Evolutionary conservation across 495 filamentous ascomycete species (phyloP).

Genomic region (Aspergillus heteromorphus): DNA sequence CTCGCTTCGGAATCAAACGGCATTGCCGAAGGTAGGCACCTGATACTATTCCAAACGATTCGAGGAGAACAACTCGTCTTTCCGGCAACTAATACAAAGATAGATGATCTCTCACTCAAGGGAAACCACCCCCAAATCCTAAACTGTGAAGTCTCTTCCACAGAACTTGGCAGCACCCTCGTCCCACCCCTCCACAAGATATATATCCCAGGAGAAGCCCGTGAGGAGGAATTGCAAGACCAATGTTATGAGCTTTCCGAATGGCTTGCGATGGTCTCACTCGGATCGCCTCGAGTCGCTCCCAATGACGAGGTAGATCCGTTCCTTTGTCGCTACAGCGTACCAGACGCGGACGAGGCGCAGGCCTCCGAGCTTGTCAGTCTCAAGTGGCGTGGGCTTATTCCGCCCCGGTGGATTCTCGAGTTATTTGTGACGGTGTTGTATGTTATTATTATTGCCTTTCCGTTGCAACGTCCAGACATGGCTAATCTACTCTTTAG

Average conservation of each 20-base stretch:
- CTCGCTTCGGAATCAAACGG: slow-evolving; percentile 26
- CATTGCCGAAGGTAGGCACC: slow-evolving; percentile 32
- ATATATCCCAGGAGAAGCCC: slow-evolving; percentile 30
- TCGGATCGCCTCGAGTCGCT: slow-evolving; percentile 66
- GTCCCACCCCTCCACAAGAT: slow-evolving; percentile 47
- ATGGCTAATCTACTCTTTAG: slow-evolving; percentile 5
- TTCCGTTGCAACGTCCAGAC: background rate
- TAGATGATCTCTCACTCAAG: slow-evolving; percentile 43
- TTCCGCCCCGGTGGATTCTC: slow-evolving; percentile 38
- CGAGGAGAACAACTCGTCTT: background rate
- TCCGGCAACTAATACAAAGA: background rate
- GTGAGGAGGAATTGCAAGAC: slow-evolving; percentile 49
- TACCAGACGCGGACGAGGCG: slow-evolving; percentile 42
- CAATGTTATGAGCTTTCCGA: slow-evolving; percentile 66
- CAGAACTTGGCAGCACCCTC: slow-evolving; percentile 28
- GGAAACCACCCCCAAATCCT: slow-evolving; percentile 49
- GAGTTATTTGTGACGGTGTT: slow-evolving; percentile 32
- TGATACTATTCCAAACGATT: background rate
- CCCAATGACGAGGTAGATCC: slow-evolving; percentile 68
- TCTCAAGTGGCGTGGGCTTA: slow-evolving; percentile 44
- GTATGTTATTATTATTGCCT: slow-evolving; percentile 26
- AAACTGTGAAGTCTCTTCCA: slow-evolving; percentile 23
- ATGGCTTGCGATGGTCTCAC: slow-evolving; percentile 72
- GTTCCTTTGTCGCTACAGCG: slow-evolving; percentile 74
- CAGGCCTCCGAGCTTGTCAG: slow-evolving; percentile 26